Percentiles rank a stretch among this genome's conserved stretches.
phyloP scores from a whole-genome alignment of 2,329 filamentous ascomycete genomes.

The Paecilomyces sp. region DNA sequence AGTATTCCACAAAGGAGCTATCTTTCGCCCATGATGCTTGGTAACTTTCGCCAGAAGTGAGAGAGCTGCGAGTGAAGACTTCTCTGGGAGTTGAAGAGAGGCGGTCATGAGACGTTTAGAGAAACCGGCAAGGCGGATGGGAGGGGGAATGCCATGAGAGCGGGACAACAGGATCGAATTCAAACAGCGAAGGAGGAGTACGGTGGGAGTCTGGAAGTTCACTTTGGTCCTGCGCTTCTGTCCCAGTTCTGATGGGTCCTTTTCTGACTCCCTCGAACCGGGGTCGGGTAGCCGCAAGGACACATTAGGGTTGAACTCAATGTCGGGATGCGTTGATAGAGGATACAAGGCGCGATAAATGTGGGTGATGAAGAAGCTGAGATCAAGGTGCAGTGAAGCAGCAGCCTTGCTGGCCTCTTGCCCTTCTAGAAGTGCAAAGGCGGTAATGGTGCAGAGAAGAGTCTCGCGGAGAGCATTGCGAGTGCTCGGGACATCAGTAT shows the following conservation, averaged over 20 bases:
- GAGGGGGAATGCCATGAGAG: conserved; percentile 68
- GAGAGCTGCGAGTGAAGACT: conserved; percentile 73
- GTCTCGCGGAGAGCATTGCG: conserved; percentile 79
- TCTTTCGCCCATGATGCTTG: conserved; percentile 73
- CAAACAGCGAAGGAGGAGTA: conserved; percentile 81
- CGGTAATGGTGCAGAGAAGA: conserved; percentile 90
- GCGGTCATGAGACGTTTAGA: conserved; percentile 81
- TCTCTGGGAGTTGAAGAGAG: conserved; percentile 82
- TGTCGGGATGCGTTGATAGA: conserved; percentile 72
- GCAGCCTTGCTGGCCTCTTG: conserved; percentile 87
- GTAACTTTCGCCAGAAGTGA: conserved; percentile 71
- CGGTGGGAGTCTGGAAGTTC: conserved; percentile 91
- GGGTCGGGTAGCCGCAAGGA: conserved; percentile 66
- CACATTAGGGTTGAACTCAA: conserved; percentile 70
- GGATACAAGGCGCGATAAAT: conserved; percentile 81
- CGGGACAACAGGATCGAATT: conserved; percentile 72
- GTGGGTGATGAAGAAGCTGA: conserved; percentile 91
- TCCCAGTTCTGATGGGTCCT: conserved; percentile 22
- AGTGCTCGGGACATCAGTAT: conserved; percentile 43
- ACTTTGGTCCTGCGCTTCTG: conserved; percentile 58
- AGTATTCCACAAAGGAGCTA: conserved; percentile 84
- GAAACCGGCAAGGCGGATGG: conserved; percentile 82
- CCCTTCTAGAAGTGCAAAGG: conserved; percentile 90
- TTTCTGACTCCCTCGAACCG: conserved; percentile 27
- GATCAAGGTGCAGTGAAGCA: conserved; percentile 73